phyloP scores from a whole-genome alignment of 257 asterid species.

The Galeopsis tetrahit region DNA sequence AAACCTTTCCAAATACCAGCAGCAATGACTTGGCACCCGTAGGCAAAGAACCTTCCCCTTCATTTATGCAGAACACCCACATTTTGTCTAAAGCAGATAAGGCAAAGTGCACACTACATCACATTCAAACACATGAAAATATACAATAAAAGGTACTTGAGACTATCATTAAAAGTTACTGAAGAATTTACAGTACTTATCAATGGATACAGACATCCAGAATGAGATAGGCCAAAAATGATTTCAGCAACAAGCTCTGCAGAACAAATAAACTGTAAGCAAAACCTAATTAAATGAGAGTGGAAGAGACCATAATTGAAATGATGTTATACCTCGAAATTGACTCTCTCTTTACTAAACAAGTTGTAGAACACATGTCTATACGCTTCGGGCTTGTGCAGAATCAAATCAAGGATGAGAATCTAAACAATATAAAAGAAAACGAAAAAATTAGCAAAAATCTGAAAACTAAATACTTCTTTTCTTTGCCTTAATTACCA shows the following conservation, averaged over 20 bases:
- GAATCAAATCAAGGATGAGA: conserved; percentile 81
- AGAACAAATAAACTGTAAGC: conserved; percentile 19
- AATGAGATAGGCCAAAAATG: conserved; percentile 44
- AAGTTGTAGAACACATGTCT: conserved; percentile 80
- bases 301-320: background rate
- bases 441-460: background rate
- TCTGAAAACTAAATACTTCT: background rate
- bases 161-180: conserved; percentile 2
- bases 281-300: conserved; percentile 12
- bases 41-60: conserved; percentile 43
- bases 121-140: conserved; percentile 15
- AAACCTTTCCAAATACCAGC: conserved; percentile 58
- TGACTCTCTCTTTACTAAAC: conserved; percentile 46
- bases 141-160: background rate
- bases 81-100: conserved; percentile 64
- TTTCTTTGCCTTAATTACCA: conserved; percentile 50
- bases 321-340: conserved; percentile 50
- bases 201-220: conserved; percentile 85
- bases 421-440: conserved; percentile 47
- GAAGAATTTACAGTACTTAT: background rate
- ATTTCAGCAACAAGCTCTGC: conserved; percentile 77
- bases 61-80: conserved; percentile 52
- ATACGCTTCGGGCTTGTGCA: conserved; percentile 86
- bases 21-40: conserved; percentile 43
- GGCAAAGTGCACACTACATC: conserved; percentile 34